Evolutionary conservation across 768 basidiomycete species (phyloP).

Genomic region (Phanerochaete sordida): DNA sequence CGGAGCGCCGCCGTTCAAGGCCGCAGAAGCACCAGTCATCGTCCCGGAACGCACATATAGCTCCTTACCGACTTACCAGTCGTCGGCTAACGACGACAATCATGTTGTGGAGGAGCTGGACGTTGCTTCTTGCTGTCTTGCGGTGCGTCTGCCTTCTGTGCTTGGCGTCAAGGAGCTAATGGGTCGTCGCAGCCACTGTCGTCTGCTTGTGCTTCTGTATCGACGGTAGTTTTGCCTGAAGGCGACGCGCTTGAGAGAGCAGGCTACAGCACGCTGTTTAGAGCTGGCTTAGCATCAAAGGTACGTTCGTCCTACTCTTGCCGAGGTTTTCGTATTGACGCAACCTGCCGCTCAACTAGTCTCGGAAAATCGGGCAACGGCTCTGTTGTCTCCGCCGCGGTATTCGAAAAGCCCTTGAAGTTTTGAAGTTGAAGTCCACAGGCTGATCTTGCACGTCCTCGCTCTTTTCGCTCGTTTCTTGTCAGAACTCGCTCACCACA

Average conservation of each 20-base stretch:
- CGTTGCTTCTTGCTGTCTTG: neutral
- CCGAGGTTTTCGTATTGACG: too few relatives aligned
- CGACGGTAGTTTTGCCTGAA: neutral
- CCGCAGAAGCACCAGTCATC: too few relatives aligned
- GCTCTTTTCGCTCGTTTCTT: neutral
- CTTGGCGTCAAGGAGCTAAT: neutral
- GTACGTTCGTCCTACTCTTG: too few relatives aligned
- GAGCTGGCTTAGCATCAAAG: neutral
- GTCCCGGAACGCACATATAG: neutral
- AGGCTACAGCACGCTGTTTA: neutral
- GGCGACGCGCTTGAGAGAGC: neutral
- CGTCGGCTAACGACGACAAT: neutral
- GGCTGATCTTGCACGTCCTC: neutral
- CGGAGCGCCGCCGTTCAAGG: too few relatives aligned
- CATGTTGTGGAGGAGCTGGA: neutral
- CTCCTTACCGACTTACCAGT: neutral
- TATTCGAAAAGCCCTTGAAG: neutral
- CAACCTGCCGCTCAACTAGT: neutral
- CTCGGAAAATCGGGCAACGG: neutral
- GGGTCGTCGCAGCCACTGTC: neutral
- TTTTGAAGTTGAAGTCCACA: neutral
- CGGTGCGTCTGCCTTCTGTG: neutral
- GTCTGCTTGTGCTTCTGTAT: neutral
- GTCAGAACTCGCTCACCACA: neutral
- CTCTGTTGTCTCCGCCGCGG: neutral